phyloP scores from a whole-genome alignment of 768 basidiomycete species.

The Lentinula sp. region DNA sequence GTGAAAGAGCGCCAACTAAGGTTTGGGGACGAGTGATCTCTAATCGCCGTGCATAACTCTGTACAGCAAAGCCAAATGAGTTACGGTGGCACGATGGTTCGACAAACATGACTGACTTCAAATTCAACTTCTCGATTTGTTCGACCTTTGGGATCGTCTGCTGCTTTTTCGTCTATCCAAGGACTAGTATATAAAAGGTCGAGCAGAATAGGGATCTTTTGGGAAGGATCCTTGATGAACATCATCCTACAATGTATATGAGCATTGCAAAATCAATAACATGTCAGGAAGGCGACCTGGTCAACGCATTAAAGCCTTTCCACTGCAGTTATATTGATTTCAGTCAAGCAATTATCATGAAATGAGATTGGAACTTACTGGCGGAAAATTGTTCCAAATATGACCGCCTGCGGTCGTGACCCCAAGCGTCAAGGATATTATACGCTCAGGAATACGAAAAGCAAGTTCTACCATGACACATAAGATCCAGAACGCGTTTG shows the following conservation, averaged over 20 bases:
- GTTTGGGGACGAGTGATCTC: slow-evolving; percentile 51
- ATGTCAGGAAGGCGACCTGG: slow-evolving; percentile 20
- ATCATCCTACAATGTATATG: slow-evolving; percentile 16
- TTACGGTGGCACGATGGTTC: neutral
- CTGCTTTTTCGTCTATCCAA: slow-evolving; percentile 57
- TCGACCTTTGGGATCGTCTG: slow-evolving; percentile 46
- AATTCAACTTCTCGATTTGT: slow-evolving; percentile 60
- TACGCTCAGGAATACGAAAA: slow-evolving; percentile 55
- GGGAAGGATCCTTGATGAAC: slow-evolving; percentile 37
- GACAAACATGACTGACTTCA: slow-evolving; percentile 30
- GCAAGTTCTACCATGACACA: slow-evolving; percentile 52
- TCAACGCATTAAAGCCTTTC: slow-evolving; percentile 28
- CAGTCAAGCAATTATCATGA: neutral
- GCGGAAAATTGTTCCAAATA: slow-evolving; percentile 54
- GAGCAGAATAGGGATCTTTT: slow-evolving; percentile 44
- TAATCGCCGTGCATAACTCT: slow-evolving; percentile 21
- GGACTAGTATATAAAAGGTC: slow-evolving; percentile 51
- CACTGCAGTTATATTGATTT: slow-evolving; percentile 22
- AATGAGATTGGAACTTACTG: slow-evolving; percentile 34
- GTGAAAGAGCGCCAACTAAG: slow-evolving; percentile 58
- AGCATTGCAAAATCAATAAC: neutral
- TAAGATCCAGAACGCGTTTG: neutral
- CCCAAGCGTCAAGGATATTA: slow-evolving; percentile 56
- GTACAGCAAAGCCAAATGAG: neutral
- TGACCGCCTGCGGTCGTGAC: slow-evolving; percentile 68